phyloP scores from a whole-genome alignment of 2,329 filamentous ascomycete genomes.

The Pestalotiopsis sp. region DNA sequence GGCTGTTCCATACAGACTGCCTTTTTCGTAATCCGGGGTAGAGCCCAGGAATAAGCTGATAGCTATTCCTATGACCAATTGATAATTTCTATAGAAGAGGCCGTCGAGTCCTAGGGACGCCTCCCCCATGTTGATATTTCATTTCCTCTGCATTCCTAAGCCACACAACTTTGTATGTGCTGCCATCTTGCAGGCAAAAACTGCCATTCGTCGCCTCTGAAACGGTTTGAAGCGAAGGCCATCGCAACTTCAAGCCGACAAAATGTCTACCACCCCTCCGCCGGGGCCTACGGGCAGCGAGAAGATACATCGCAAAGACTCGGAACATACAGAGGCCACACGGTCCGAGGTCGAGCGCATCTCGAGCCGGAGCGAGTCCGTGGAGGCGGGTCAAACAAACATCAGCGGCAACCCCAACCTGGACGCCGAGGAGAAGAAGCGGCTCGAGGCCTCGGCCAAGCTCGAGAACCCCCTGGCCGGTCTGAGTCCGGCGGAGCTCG shows the following conservation, averaged over 20 bases:
- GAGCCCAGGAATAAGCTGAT: background rate
- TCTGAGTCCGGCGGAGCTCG: slow-evolving; percentile 47
- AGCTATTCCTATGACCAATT: background rate
- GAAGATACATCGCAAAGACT: slow-evolving; percentile 25
- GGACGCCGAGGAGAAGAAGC: slow-evolving; percentile 29
- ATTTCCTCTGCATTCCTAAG: background rate
- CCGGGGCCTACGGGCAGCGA: slow-evolving; percentile 9
- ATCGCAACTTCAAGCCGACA: background rate
- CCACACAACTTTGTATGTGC: background rate
- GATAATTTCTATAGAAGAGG: background rate
- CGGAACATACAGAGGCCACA: slow-evolving; percentile 26
- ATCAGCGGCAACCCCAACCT: slow-evolving; percentile 14
- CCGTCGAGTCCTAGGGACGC: background rate
- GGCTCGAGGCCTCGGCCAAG: slow-evolving; percentile 37
- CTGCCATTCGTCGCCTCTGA: background rate
- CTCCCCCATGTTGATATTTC: background rate
- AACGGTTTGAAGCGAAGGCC: background rate
- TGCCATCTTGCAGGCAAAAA: background rate
- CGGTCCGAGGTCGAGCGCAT: slow-evolving; percentile 29
- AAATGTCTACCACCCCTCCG: background rate
- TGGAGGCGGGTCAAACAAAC: slow-evolving; percentile 4
- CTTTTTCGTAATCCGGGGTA: background rate
- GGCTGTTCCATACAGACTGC: background rate
- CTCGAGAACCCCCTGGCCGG: slow-evolving; percentile 45
- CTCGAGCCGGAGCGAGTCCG: slow-evolving; percentile 13